Percentiles rank a stretch among this genome's conserved stretches.
phyloP scores from a whole-genome alignment of 441 rosid genomes.

The Macaranga tanarius region DNA sequence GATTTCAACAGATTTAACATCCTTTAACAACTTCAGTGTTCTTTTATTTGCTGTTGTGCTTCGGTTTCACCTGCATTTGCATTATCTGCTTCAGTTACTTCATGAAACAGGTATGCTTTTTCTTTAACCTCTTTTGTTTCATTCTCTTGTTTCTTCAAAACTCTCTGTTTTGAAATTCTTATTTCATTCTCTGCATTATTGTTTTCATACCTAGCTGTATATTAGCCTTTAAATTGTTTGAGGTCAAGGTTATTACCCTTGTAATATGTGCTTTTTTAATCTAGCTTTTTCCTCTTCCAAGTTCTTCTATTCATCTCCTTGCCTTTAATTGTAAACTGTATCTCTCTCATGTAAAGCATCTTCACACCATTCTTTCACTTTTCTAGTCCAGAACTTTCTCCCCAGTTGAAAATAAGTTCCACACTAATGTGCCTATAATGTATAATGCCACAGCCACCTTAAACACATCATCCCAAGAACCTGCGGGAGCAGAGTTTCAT shows the following conservation, averaged over 20 bases:
- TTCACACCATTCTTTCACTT: constrained; percentile 10
- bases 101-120: too few species aligned
- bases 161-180: too few species aligned
- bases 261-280: neutral
- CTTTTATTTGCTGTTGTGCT: too few species aligned
- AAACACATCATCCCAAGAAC: constrained; percentile 97
- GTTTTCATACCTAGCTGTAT: constrained; percentile 20
- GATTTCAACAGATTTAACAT: too few species aligned
- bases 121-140: too few species aligned
- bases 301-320: constrained; percentile 4
- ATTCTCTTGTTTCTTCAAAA: too few species aligned
- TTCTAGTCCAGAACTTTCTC: constrained; percentile 83
- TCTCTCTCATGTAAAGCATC: constrained; percentile 1
- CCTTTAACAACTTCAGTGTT: too few species aligned
- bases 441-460: constrained; percentile 84
- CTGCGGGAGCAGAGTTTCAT: constrained; percentile 36
- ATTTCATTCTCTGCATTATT: too few species aligned
- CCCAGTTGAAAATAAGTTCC: constrained; percentile 96
- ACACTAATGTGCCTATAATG: constrained; percentile 80
- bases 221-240: constrained; percentile 10
- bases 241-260: constrained; percentile 9
- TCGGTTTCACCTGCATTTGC: too few species aligned
- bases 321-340: constrained; percentile 8
- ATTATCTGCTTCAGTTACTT: too few species aligned
- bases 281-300: neutral